Base-by-base conservation (phyloP, 2,329 filamentous ascomycete species). In the Didymella exigua region DNA sequence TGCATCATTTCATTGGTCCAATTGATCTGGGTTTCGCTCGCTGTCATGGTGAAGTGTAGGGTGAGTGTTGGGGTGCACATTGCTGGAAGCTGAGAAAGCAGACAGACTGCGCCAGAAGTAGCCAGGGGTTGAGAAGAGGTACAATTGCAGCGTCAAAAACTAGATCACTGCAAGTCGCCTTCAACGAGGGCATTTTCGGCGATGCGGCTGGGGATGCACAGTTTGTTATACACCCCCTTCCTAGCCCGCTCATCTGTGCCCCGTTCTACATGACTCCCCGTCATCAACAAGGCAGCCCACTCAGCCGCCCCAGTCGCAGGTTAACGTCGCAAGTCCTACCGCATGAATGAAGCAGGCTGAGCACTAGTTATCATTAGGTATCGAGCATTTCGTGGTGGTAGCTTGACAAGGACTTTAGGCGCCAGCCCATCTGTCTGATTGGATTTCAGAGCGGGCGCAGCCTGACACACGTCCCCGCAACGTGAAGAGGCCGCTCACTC, bases 221-320 rank as follows among this genome's bases (percentile, higher is more conserved):
- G 38, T 46, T 46, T 55, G 40, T 46, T 55, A 55, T 55, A 55
- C 36, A 43, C 40, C 49, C 45, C 46, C 34, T 54, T 41, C 34
- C 46, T 29, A 49, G 46, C 41, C 46, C 24, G 30, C 41, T 47
- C 46, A 31, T 55, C 52, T 43, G 52, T 55, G 46, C 52, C 46
- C 47, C 46, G 27, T 42, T 30, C 19, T 40, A 40, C 52, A 55
- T 41, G 41, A 55, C 47, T 47, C 41, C 46, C 52, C 52, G 47
- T 55, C 52, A 55, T 55, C 47, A 34, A 30, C 19, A 55, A 36
- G 52, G 52, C 52, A 49, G 40, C 52, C 52, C 52, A 50, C 52
- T 46, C 52, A 55, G 52, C 52, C 52, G 52, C 52, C 45, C 45
- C 29, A 43, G 52, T 50, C 42, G 46, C 46, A 55, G 36, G 31